Conservation (phyloP, 352 stramenopile genomes). For the Peronospora farinosa region DNA sequence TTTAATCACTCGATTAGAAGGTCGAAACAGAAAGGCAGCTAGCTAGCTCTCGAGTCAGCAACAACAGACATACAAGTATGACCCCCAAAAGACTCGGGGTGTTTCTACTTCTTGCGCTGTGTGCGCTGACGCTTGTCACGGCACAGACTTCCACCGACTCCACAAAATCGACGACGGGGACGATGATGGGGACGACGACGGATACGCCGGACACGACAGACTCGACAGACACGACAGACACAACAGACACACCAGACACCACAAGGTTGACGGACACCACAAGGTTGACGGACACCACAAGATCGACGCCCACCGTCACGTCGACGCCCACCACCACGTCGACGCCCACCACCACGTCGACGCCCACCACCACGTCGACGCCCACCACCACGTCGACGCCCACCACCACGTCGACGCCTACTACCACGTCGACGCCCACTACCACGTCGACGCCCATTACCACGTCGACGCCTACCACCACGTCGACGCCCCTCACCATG, state of each 20-base stretch:
- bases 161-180: too few relatives aligned
- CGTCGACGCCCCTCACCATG: too few relatives aligned
- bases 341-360: too few relatives aligned
- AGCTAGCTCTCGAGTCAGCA: conserved; percentile 4
- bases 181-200: too few relatives aligned
- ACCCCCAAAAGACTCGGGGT: conserved; percentile 12
- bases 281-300: conserved; percentile 17
- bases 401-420: too few relatives aligned
- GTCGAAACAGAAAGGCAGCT: conserved; percentile 3
- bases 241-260: conserved; percentile 8
- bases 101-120: conserved; percentile 24
- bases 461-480: too few relatives aligned
- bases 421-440: too few relatives aligned
- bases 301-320: conserved; percentile 3
- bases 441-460: too few relatives aligned
- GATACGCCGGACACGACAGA: conserved; percentile 1
- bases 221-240: background rate
- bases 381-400: too few relatives aligned
- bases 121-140: conserved; percentile 15
- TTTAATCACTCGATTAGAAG: conserved; percentile 7
- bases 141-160: conserved; percentile 22
- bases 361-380: too few relatives aligned
- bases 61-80: conserved; percentile 12
- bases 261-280: conserved; percentile 13
- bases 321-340: too few relatives aligned